A percentile compares a stretch with the other conserved stretches of the same genome.
These are phyloP conservation scores for Auricularia auricula-judae DNA, from an alignment of 768 basidiomycete species.

Conservation along the genomic window DNA sequence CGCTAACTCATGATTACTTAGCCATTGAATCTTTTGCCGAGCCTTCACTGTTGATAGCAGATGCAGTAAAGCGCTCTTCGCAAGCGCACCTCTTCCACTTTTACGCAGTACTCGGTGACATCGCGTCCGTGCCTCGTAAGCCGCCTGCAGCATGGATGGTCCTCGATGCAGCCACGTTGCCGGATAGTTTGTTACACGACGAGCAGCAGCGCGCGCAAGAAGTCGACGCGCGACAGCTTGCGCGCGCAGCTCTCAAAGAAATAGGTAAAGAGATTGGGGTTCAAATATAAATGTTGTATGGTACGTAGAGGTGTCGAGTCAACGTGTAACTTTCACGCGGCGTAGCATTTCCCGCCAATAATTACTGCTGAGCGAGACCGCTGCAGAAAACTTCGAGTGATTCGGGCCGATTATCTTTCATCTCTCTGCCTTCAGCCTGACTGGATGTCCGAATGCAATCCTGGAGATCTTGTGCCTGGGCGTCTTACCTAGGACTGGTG, in stretches of 20 bases:
- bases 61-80: constrained; percentile 63
- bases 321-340: too few species aligned
- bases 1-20: constrained; percentile 7
- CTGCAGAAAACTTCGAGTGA: too few species aligned
- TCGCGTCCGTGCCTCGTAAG: constrained; percentile 59
- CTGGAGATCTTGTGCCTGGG: too few species aligned
- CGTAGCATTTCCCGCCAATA: too few species aligned
- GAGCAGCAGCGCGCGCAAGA: constrained; percentile 25
- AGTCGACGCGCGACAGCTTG: constrained; percentile 55
- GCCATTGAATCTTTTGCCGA: constrained; percentile 34
- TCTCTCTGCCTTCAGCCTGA: too few species aligned
- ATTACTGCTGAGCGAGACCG: too few species aligned
- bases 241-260: constrained; percentile 53
- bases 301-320: neutral
- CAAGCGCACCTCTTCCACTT: constrained; percentile 85
- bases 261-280: constrained; percentile 31
- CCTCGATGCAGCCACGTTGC: neutral
- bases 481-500: too few species aligned
- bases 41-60: constrained; percentile 48
- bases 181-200: neutral
- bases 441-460: too few species aligned
- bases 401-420: too few species aligned
- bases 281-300: neutral
- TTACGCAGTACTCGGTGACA: constrained; percentile 67
- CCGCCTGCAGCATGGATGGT: constrained; percentile 53